Evolutionary conservation across 108 stramenopile genomes (phyloP), one percentile per base, ranked within the genome.

Genomic region (Cyclotella kingstonii): DNA sequence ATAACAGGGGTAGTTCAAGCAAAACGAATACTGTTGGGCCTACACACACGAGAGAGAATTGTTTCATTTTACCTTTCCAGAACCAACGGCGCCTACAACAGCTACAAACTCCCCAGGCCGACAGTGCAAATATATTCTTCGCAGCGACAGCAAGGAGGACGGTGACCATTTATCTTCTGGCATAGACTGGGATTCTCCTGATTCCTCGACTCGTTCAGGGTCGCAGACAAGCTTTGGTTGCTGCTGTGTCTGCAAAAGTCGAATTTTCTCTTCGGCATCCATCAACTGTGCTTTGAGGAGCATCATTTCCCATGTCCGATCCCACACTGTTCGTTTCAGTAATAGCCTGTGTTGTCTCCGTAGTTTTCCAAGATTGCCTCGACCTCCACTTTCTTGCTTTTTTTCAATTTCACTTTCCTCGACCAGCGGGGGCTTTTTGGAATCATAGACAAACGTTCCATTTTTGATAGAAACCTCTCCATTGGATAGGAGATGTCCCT

Each of bases 71-170:
- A 60, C 59, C 59, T 98, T 98, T 23, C 98, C 97, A 49, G 78
- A 55, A 31, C 95, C 96, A 11, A 97, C 96, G 23, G 76, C 71
- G 18, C 98, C 97, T 11, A 96, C 93, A 25, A 97, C 82, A 27
- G 89, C 96, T 10, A 97, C 64, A 18, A 99, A 60, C 26, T 91
- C 80, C 8, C 91, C 95, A 9, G 67, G 79, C 25, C 75, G 56
- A 50, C 67, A 65, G 25, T 84, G 53, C 55, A 93, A 80, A 50
- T 60, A 55, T 9, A 94, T 73, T 33, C 85, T 59, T 10, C 79
- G 80, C 51, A 90, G 57, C 26, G 82, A 76, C 4, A 89, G 62
- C 40, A 87, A 51, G 28, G 66, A 71, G 10, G 62, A 67, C 0
- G 74, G 61, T 15, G 62, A 61, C 51, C 46, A 66, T 11, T 55